Evolutionary conservation across 2,329 filamentous ascomycete species (phyloP).

Genomic region (Fusarium albosuccineum): DNA sequence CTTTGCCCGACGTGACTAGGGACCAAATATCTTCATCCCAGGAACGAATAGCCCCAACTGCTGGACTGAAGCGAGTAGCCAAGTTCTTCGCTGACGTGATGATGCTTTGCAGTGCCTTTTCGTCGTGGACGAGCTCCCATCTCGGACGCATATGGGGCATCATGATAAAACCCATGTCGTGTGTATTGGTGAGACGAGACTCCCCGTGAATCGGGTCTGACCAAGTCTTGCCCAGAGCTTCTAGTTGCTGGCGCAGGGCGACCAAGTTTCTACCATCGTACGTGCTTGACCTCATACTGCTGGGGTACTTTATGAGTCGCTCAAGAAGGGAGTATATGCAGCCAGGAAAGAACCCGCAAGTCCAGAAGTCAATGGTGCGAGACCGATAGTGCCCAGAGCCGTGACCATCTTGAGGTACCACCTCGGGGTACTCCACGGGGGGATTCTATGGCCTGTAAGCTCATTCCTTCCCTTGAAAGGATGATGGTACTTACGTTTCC

Average conservation of each 20-base stretch:
- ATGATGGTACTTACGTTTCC: neutral
- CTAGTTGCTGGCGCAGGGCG: neutral
- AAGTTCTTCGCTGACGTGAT: constrained; percentile 59
- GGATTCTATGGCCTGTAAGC: neutral
- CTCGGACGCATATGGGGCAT: constrained; percentile 56
- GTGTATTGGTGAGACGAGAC: constrained; percentile 61
- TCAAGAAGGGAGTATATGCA: constrained; percentile 53
- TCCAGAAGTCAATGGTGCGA: constrained; percentile 55
- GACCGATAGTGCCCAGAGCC: constrained; percentile 45
- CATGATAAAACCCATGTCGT: constrained; percentile 68
- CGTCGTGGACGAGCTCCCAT: constrained; percentile 60
- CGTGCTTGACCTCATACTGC: neutral
- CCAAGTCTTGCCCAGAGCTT: constrained; percentile 22
- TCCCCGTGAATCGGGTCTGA: constrained; percentile 47
- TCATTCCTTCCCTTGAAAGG: neutral
- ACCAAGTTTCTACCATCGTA: neutral
- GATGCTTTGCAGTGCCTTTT: constrained; percentile 54
- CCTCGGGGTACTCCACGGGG: constrained; percentile 43
- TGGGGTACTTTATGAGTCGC: constrained; percentile 48
- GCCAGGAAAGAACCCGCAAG: constrained; percentile 58
- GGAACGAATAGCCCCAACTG: constrained; percentile 60
- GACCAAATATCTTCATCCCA: constrained; percentile 54
- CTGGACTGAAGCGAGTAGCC: constrained; percentile 56
- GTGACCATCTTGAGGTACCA: constrained; percentile 46
- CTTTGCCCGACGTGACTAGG: constrained; percentile 43